Base-by-base conservation (phyloP, 805 yeast species). In the Yamadazyma akitaensis region DNA sequence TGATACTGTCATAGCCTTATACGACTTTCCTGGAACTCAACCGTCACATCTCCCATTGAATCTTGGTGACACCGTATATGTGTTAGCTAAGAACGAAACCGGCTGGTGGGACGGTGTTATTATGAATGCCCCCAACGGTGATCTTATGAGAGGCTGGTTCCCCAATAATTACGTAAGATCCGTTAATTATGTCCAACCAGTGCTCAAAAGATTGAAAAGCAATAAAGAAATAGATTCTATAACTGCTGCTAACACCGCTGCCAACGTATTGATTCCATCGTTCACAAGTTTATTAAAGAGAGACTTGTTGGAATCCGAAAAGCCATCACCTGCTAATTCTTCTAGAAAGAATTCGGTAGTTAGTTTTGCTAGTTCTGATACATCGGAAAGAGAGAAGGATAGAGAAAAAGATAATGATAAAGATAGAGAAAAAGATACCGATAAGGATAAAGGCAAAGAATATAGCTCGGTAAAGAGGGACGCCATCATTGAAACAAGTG, bases 91-190 rank as follows among this genome's bases (percentile, higher is more conserved):
- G 50, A 70, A 80, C 13, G 78, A 76, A 34, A 62, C 80, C 2
- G 87, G 89, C 2, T 89, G 96, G 96, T 88, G 95, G 94, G 96
- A 89, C 62, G 96, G 96, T 10, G 72, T 84, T 14, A 43, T 62
- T 53, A 70, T 32, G 42, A 56, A 47, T 46, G 54, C 50, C 50
- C 56, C 48, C 46, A 56, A 48, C 51, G 76, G 77, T 6, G 75
- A 70, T 5, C 62, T 76, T 5, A 57, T 60, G 34, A 73, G 95
- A 58, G 96, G 96, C 55, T 89, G 96, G 96, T 87, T 89, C 67
- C 96, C 96, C 14, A 77, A 77, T 41, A 78, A 76, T 48, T 83
- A 76, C 62, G 81, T 81, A 24, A 72, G 77, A 40, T 61, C 75
- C 1, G 73, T 72, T 16, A 69, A 71, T 54, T 72, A 70, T 52